phyloP scores from a whole-genome alignment of 129 eudicot genomes.

The Pittosporum tobira region DNA sequence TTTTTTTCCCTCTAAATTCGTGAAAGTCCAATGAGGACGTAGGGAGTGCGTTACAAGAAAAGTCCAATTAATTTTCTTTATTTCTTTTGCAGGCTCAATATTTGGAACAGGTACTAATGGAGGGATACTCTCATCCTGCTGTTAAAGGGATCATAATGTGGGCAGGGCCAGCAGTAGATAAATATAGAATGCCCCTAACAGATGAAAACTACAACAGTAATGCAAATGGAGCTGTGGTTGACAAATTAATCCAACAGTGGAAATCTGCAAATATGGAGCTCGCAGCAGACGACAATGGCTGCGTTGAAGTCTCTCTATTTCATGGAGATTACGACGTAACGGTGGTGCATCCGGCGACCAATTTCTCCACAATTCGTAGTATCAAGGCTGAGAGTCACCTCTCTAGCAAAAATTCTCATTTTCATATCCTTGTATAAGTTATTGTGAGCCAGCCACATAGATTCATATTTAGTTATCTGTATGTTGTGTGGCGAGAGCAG shows the following conservation, averaged over 20 bases:
- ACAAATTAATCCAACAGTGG: conserved; percentile 23
- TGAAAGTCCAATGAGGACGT: no score
- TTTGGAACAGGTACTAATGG: conserved; percentile 47
- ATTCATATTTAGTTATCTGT: no score
- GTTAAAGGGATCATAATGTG: conserved; percentile 62
- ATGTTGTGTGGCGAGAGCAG: no score
- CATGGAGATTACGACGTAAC: conserved; percentile 57
- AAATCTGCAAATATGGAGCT: not conserved
- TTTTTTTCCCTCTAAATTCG: no score
- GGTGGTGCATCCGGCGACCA: conserved; percentile 11
- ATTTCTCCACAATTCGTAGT: conserved; percentile 5
- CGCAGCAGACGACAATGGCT: conserved; percentile 42
- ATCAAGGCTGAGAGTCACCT: not conserved
- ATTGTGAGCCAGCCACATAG: not conserved
- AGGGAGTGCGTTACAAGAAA: no score
- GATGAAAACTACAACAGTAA: conserved; percentile 45
- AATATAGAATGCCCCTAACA: conserved; percentile 49
- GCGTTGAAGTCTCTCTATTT: conserved; percentile 29
- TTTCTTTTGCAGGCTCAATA: conserved; percentile 30
- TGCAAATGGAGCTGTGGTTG: conserved; percentile 52
- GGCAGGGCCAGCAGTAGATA: conserved; percentile 40
- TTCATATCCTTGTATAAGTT: conserved; percentile 21
- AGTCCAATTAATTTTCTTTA: no score
- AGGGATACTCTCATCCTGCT: conserved; percentile 47
- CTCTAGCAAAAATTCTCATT: not conserved